Base-by-base conservation (phyloP, 257 asterid genomes). In the Jacaranda copaia region DNA sequence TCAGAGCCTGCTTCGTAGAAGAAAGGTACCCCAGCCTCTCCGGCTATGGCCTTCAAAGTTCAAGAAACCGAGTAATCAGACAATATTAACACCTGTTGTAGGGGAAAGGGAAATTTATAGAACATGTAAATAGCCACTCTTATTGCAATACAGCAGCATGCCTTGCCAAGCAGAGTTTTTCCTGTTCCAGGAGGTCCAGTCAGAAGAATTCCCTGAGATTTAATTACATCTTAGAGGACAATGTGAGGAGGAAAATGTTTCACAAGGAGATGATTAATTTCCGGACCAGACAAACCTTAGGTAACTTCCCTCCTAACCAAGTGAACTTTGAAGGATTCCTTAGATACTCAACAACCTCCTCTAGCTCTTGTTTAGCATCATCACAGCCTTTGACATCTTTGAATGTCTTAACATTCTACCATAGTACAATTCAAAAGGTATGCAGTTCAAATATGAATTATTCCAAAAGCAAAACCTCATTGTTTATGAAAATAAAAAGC, bases 141-240 rank as follows among this genome's bases (percentile, higher is more conserved):
- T 38, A 60, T 61, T 1, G 40, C 70, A 45, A 38, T 35, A 38
- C 6, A 73, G 65, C 72, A 53, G 70, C 83, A 74, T 85, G 91
- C 99, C 96, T 95, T 93, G 78, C 98, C 99, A 72, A 95, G 89
- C 75, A 95, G 89, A 70, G 99, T 95, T 86, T 95, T 95, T 20
- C 99, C 99, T 14, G 99, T 95, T 86, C 99, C 99, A 62, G 99
- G 99, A 8, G 97, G 89, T 81, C 99, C 99, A 68, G 99, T 95
- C 84, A 95, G 86, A 77, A 95, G 98, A 85, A 95, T 95, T 35
- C 99, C 99, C 99, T 95, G 92, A 80, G 81, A 84, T 68, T 70
- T 43, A 67, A 69, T 14, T 16, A 69, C 72, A 69, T 53, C 46
- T 59, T 75, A 39, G 70, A 55, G 35, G 70, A 75, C 63, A 46